Conservation (phyloP, 306 rosid species). For the Sindora glabra region DNA sequence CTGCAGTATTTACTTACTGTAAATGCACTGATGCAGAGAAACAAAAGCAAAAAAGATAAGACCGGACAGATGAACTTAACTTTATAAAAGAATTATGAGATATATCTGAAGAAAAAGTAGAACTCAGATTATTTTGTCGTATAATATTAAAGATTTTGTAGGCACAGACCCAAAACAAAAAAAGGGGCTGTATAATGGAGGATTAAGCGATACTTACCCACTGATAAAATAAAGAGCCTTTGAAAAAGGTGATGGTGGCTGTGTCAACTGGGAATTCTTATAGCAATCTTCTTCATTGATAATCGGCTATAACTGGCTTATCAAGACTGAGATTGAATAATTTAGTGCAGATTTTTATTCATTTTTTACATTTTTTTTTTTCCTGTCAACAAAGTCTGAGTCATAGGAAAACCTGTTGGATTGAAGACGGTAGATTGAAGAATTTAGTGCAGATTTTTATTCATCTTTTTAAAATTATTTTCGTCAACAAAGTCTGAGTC, state of each 20-base stretch:
- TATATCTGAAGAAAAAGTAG: constrained; percentile 9
- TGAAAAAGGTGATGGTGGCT: constrained; percentile 26
- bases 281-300: constrained; percentile 21
- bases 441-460: no score
- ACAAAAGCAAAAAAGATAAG: constrained; percentile 23
- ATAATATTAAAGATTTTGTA: no score
- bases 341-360: constrained; percentile 5
- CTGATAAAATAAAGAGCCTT: constrained; percentile 38
- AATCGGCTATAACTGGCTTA: constrained; percentile 37
- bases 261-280: constrained; percentile 25
- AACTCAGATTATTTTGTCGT: no score
- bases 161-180: no score
- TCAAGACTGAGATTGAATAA: no score
- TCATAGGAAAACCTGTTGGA: no score
- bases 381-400: background rate
- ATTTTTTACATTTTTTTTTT: background rate
- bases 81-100: constrained; percentile 39
- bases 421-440: no score
- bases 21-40: background rate
- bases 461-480: no score
- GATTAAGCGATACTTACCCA: constrained; percentile 37
- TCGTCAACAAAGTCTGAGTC: no score
- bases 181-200: no score
- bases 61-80: constrained; percentile 32
- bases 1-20: background rate